Conservation (phyloP, 768 basidiomycete genomes). For the Lepiota subincarnata region DNA sequence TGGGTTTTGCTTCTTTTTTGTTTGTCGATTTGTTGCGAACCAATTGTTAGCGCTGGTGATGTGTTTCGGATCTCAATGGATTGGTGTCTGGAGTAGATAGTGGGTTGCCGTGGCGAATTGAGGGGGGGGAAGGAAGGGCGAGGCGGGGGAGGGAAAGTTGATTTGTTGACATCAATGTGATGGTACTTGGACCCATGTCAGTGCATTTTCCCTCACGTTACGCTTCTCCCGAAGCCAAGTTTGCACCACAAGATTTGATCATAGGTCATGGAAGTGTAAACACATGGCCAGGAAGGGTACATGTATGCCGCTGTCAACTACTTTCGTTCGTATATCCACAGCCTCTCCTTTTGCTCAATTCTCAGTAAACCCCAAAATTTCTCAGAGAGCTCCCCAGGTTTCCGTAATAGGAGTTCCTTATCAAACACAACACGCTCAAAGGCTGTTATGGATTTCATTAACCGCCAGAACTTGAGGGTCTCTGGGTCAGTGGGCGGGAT, state of each 20-base stretch:
- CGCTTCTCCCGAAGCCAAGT: background rate
- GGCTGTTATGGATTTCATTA: slow-evolving; percentile 38
- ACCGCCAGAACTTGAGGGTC: slow-evolving; percentile 33
- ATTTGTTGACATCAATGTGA: too few species aligned
- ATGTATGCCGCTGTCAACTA: background rate
- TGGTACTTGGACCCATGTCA: too few species aligned
- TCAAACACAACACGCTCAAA: slow-evolving; percentile 30
- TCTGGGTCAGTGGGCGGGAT: slow-evolving; percentile 21
- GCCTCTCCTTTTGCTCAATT: slow-evolving; percentile 11
- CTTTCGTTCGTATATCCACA: slow-evolving; percentile 19
- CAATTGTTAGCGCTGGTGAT: too few species aligned
- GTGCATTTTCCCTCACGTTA: background rate
- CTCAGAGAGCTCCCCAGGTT: background rate
- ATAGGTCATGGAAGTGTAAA: background rate
- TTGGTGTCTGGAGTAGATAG: too few species aligned
- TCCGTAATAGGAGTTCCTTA: background rate
- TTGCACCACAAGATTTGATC: background rate
- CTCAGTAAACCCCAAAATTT: slow-evolving; percentile 5
- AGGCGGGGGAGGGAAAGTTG: too few species aligned
- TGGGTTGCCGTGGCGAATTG: too few species aligned
- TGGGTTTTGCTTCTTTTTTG: too few species aligned
- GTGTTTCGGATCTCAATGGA: too few species aligned
- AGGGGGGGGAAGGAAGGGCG: too few species aligned
- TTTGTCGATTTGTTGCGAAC: too few species aligned
- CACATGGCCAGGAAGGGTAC: background rate